Base-by-base conservation (phyloP, 1,284 basidiomycete species). In the Irpex lacteus region DNA sequence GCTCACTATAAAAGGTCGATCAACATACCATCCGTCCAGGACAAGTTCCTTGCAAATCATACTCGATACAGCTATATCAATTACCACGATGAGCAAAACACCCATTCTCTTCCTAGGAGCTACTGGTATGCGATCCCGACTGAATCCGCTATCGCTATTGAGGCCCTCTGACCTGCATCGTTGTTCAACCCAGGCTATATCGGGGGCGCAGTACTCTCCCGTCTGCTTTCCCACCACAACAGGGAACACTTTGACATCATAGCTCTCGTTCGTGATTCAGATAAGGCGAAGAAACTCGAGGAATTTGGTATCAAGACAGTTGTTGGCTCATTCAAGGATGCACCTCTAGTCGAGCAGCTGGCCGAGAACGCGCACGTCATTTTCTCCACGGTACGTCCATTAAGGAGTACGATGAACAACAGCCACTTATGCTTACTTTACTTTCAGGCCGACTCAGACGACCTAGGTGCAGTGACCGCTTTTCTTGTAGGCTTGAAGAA, bases 401-500 rank as follows among this genome's bases (percentile, higher is more conserved):
- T 26, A 26, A 26, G 26, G 26, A n/a, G 50, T 7, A 13, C 21
- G 19, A 32, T 40, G 19, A 18, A 32, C 19, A 36, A 36, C 13
- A 44, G 8, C 8, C 15, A 8, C 26, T 36, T 8, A 52, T 21
- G 18, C 26, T 13, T 21, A 5, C 50, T 34, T 11, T 15, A 8
- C 21, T 60, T 26, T 26, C 26, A 85, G 83, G 81, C 81, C 0
- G 76, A 83, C 68, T 75, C 82, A 2, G 83, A 85, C 66, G 71
- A 82, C 60, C 62, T 79, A 5, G 64, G 68, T 19, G 78, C 81
- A 2, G 74, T 74, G 3, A 68, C 75, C 52, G 82, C 82, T 0
- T 79, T 85, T 15, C 70, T 87, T 40, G 73, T 69, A 19, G 86
- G 85, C 0, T 21, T 82, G 64, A 82, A 80, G 69, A 76, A 75